Base-by-base conservation (phyloP, 441 rosid genomes). In the Adansonia grandidieri region DNA sequence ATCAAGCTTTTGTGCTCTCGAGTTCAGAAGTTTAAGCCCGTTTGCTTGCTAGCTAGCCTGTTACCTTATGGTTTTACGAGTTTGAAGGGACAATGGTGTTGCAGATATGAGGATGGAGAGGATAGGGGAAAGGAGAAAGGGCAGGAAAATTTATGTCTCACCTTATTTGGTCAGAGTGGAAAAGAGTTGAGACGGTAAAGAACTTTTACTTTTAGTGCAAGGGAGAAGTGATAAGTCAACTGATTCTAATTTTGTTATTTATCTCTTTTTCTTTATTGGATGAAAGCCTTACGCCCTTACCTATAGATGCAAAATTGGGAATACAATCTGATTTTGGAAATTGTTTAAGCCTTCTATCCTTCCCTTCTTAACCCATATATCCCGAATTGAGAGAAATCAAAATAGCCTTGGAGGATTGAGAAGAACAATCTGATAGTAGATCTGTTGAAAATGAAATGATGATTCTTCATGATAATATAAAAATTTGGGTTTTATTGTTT, bases 41-140 rank as follows among this genome's bases (percentile, higher is more conserved):
- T 48, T 48, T 69, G 50, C 58, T 69, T 22, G 42, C 19, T 69
- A 69, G 42, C 19, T 69, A 69, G 20, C 62, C 60, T 8, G 17
- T 50, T 50, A n/a, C 45, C 61, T 28, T 50, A 28, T 53, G 15
- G 48, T 53, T 58, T 71, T 51, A 32, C 63, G 28, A 32, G 62
- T 71, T n/a, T 71, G 28, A 24, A 28, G 14, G 24, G 63, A 71
- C 1, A 8, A 19, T 22, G 19, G 15, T 32, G 24, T 32, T n/a
- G 22, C 6, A 7, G 63, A 53, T 70, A 50, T 14, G 1, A 24
- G 20, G 58, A 71, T 24, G 60, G 20, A 24, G 24, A 24, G 20
- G 45, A 15, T 45, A 50, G 61, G 61, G 19, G 22, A 24, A 17
- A 48, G 17, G 57, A 47, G 40, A 69, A 48, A 24, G 6, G 56